These are phyloP conservation scores for Naganishia vishniacii DNA, from an alignment of 768 basidiomycete genomes.

Conservation along the genomic window DNA sequence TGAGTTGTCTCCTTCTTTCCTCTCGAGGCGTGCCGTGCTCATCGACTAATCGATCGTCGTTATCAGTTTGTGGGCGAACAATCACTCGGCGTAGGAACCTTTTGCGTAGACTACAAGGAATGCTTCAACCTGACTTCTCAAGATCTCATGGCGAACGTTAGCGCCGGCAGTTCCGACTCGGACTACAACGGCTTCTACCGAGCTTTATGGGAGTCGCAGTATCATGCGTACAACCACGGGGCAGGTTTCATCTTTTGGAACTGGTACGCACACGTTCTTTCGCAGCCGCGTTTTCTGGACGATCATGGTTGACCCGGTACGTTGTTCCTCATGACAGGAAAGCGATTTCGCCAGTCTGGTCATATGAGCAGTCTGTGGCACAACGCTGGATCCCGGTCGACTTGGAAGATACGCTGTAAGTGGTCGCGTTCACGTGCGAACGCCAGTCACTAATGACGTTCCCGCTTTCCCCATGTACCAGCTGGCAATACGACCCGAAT, in stretches of 20 bases:
- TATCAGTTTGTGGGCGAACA: slow-evolving; percentile 40
- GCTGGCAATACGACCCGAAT: slow-evolving; percentile 20
- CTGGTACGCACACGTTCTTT: background rate
- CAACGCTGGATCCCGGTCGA: slow-evolving; percentile 42
- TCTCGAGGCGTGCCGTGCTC: no score
- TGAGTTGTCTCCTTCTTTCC: no score
- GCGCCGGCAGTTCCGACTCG: slow-evolving; percentile 32
- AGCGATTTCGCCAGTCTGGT: slow-evolving; percentile 33
- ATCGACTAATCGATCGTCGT: background rate
- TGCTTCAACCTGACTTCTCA: slow-evolving; percentile 29
- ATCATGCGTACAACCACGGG: slow-evolving; percentile 36
- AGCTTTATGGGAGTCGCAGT: slow-evolving; percentile 43
- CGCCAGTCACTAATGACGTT: no score
- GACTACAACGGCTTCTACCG: slow-evolving; percentile 35
- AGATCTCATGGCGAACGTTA: slow-evolving; percentile 29
- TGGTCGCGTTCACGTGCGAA: background rate
- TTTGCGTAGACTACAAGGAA: slow-evolving; percentile 41
- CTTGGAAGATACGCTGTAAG: slow-evolving; percentile 37
- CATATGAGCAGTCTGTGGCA: slow-evolving; percentile 38
- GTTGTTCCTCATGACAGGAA: slow-evolving; percentile 4
- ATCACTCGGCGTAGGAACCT: slow-evolving; percentile 37
- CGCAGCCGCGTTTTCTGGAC: no score
- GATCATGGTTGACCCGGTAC: no score
- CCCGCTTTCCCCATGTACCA: no score
- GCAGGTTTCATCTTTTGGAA: slow-evolving; percentile 42